A percentile compares a stretch with the other conserved stretches of the same genome.
phyloP scores from a whole-genome alignment of 306 rosid species.

The Corylus heterophylla region DNA sequence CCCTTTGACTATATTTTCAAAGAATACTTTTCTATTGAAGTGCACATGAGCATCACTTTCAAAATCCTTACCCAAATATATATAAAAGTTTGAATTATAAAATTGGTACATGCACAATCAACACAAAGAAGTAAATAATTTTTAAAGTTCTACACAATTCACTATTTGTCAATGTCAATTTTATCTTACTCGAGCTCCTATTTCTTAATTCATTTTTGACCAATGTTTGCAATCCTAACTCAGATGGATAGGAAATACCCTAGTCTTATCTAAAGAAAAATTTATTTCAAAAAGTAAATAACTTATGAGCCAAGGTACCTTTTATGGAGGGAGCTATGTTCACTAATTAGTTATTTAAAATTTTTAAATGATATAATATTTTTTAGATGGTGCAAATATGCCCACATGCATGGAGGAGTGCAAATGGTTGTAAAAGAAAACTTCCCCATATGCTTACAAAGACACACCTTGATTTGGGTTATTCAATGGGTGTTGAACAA shows the following conservation, averaged over 20 bases:
- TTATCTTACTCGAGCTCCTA: not conserved
- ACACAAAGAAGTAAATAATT: not conserved
- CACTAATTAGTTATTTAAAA: too few relatives aligned
- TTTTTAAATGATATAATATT: too few relatives aligned
- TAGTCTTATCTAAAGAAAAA: not conserved
- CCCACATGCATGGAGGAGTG: not conserved
- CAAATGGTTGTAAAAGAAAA: constrained; percentile 23
- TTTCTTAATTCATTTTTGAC: not conserved
- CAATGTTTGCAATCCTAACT: not conserved
- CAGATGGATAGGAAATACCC: not conserved
- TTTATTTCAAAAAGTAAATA: too few relatives aligned
- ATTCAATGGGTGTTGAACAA: constrained; percentile 20
- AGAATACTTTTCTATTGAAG: not conserved
- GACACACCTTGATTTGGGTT: constrained; percentile 11
- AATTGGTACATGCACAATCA: not conserved
- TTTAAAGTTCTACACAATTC: not conserved
- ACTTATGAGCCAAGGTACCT: too few relatives aligned
- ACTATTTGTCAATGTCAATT: not conserved
- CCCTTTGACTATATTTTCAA: too few relatives aligned
- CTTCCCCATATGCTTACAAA: constrained; percentile 32
- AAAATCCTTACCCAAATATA: not conserved
- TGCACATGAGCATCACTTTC: not conserved
- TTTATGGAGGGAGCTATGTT: not conserved
- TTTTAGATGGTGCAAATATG: not conserved
- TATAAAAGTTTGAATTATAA: not conserved